Evolutionary conservation across 495 filamentous ascomycete species (phyloP).

Genomic region (Venustampulla echinocandica): DNA sequence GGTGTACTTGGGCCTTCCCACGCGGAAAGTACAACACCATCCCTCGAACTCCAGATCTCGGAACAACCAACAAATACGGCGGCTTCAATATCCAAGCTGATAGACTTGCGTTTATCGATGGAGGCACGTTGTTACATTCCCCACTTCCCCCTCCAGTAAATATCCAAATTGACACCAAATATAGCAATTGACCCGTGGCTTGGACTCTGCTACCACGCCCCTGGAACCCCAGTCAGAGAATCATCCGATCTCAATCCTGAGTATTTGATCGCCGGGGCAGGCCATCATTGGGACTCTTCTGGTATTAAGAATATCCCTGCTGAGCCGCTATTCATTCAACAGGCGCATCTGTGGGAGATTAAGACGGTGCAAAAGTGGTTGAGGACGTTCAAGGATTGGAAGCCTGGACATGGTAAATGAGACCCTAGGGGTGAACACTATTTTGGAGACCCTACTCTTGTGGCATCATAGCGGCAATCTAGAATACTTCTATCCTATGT

Average conservation of each 20-base stretch:
- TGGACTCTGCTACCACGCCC: conserved; percentile 38
- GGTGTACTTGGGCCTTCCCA: conserved; percentile 43
- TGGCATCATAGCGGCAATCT: no score
- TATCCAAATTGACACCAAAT: background rate
- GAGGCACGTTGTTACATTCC: conserved; percentile 16
- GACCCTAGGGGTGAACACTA: no score
- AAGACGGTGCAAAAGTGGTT: conserved; percentile 33
- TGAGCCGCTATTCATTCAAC: conserved; percentile 40
- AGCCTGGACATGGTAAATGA: background rate
- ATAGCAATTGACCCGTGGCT: conserved; percentile 35
- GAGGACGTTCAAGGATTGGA: conserved; percentile 16
- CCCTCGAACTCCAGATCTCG: conserved; percentile 31
- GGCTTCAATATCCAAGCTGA: conserved; percentile 34
- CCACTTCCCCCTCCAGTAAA: background rate
- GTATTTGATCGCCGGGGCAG: conserved; percentile 35
- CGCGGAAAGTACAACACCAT: conserved; percentile 34
- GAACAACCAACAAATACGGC: conserved; percentile 33
- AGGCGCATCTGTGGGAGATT: conserved; percentile 43
- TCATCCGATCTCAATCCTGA: conserved; percentile 32
- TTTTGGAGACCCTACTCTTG: no score
- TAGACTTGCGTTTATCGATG: conserved; percentile 41
- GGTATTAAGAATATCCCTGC: conserved; percentile 36
- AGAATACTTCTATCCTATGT: no score
- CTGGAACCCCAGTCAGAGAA: conserved; percentile 25
- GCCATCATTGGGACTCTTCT: conserved; percentile 42